Evolutionary conservation across 495 filamentous ascomycete genomes (phyloP).

Genomic region (Penicillium coprophilum): DNA sequence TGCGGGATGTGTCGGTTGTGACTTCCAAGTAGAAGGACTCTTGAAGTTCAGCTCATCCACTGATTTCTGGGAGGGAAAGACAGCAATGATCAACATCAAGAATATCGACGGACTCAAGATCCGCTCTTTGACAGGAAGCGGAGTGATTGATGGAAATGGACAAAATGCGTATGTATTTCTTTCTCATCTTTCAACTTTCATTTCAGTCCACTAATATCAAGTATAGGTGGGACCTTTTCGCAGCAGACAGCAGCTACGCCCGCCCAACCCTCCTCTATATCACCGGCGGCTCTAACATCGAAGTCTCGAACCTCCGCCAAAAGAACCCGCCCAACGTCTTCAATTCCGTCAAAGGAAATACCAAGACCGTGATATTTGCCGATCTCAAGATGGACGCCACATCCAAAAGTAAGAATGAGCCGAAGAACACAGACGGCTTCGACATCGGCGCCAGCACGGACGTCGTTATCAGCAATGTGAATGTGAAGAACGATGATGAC

Average conservation of each 20-base stretch:
- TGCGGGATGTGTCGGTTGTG: conserved; percentile 36
- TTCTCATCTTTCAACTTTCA: not conserved
- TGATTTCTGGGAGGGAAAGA: conserved; percentile 40
- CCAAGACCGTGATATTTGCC: conserved; percentile 32
- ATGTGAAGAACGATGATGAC: conserved; percentile 47
- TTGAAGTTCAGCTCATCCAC: conserved; percentile 39
- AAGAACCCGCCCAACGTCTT: conserved; percentile 49
- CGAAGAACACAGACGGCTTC: conserved; percentile 48
- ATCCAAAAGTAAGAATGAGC: conserved; percentile 35
- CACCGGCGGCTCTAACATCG: conserved; percentile 35
- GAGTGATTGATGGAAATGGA: conserved; percentile 49
- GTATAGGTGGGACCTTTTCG: conserved; percentile 40
- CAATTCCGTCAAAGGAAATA: conserved; percentile 36
- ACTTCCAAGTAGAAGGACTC: conserved; percentile 44
- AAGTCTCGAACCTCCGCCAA: conserved; percentile 32
- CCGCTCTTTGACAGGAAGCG: conserved; percentile 38
- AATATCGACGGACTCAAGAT: conserved; percentile 36
- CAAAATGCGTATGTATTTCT: conserved; percentile 33
- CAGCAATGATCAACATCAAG: conserved; percentile 39
- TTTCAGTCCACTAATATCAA: not conserved
- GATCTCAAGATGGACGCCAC: conserved; percentile 36
- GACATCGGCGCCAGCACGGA: conserved; percentile 45
- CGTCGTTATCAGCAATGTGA: conserved; percentile 35
- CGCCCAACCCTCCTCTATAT: conserved; percentile 46
- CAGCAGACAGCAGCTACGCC: conserved; percentile 32